Conservation (phyloP, 1,139 yeast species). For the Yamadazyma mexicana region DNA sequence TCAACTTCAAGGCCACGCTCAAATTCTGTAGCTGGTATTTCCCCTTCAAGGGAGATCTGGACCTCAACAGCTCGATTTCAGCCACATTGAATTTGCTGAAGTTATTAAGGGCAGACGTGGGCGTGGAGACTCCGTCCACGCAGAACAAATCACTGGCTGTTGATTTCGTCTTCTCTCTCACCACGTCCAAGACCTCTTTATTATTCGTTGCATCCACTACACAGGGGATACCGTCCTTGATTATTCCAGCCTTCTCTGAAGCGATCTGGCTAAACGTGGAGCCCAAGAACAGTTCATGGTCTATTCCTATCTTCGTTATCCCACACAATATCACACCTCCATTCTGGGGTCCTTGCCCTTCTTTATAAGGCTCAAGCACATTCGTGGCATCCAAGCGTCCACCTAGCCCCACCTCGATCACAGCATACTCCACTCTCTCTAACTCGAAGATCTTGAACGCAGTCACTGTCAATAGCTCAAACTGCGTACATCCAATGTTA, state of each 20-base stretch:
- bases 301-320: conserved; percentile 81
- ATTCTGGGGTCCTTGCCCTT: conserved; percentile 4
- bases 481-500: conserved; percentile 73
- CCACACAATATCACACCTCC: conserved; percentile 63
- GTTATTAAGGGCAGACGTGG: conserved; percentile 3
- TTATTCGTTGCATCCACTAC: conserved; percentile 74
- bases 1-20: conserved; percentile 63
- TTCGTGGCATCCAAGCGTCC: conserved; percentile 89
- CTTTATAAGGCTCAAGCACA: conserved; percentile 39
- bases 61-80: conserved; percentile 15
- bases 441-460: conserved; percentile 74
- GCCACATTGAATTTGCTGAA: conserved; percentile 5
- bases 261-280: conserved; percentile 64
- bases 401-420: conserved; percentile 89
- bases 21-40: conserved; percentile 70
- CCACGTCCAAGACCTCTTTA: conserved; percentile 46
- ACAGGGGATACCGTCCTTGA: conserved; percentile 60
- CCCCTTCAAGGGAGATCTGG: conserved; percentile 63
- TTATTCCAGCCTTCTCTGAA: conserved; percentile 78
- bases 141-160: conserved; percentile 18
- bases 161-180: conserved; percentile 23
- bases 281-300: conserved; percentile 79
- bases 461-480: conserved; percentile 79
- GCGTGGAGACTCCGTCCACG: conserved; percentile 16
- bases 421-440: conserved; percentile 64